phyloP scores from a whole-genome alignment of 2,329 filamentous ascomycete species.

The Whalleya microplaca region DNA sequence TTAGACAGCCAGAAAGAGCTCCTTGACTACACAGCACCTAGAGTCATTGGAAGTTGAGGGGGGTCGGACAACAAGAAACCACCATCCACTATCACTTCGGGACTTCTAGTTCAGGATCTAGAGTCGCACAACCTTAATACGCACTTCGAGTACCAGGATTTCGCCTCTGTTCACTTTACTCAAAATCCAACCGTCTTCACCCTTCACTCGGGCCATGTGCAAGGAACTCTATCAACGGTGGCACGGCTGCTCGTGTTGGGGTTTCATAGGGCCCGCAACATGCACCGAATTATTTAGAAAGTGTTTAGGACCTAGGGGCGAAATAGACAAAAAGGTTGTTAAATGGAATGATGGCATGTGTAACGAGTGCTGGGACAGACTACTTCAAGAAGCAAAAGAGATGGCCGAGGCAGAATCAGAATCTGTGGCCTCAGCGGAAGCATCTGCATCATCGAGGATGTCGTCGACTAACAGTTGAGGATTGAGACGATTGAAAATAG shows the following conservation, averaged over 20 bases:
- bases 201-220: slow-evolving; percentile 32
- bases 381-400: slow-evolving; percentile 37
- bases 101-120: slow-evolving; percentile 4
- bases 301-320: slow-evolving; percentile 38
- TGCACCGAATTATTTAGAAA: slow-evolving; percentile 38
- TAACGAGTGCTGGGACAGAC: slow-evolving; percentile 39
- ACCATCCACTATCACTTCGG: slow-evolving; percentile 1
- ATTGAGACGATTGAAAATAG: neutral
- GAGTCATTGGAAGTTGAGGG: slow-evolving; percentile 4
- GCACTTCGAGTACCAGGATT: slow-evolving; percentile 2
- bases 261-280: slow-evolving; percentile 36
- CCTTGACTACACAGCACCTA: slow-evolving; percentile 5
- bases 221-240: slow-evolving; percentile 40
- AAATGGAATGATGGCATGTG: slow-evolving; percentile 41
- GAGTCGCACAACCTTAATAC: slow-evolving; percentile 6
- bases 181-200: neutral
- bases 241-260: slow-evolving; percentile 38
- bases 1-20: slow-evolving; percentile 35
- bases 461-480: slow-evolving; percentile 15
- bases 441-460: slow-evolving; percentile 23
- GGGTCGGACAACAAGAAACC: neutral
- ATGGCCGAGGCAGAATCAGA: slow-evolving; percentile 33
- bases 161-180: neutral
- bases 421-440: slow-evolving; percentile 23
- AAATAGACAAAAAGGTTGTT: slow-evolving; percentile 38